Percentiles rank a stretch among this genome's conserved stretches.
These are phyloP conservation scores for Backusella mclennaniae DNA, from an alignment of 192 early-diverging fungal species.

Conservation along the genomic window DNA sequence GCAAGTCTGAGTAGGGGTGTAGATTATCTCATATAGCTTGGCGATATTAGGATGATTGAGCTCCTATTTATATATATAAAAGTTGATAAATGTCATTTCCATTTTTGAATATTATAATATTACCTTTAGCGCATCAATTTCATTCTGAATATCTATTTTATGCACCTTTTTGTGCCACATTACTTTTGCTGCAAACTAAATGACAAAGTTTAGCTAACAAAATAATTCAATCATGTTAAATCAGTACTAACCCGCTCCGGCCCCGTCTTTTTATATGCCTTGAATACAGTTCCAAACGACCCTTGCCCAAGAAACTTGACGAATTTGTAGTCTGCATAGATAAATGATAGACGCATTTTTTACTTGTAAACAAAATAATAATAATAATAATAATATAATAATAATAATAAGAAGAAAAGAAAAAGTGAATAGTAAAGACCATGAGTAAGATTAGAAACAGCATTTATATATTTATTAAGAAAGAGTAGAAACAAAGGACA, in stretches of 20 bases:
- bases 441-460: neutral
- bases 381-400: too few species aligned
- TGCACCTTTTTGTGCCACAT: neutral
- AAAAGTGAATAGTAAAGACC: neutral
- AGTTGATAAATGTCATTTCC: neutral
- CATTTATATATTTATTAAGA: neutral
- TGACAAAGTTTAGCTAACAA: neutral
- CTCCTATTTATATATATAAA: neutral
- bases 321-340: neutral
- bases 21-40: neutral
- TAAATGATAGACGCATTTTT: neutral
- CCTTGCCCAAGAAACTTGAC: neutral
- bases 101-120: neutral
- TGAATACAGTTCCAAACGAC: neutral
- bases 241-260: neutral
- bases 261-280: neutral
- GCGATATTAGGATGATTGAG: neutral
- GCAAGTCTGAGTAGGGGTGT: neutral
- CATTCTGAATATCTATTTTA: too few species aligned
- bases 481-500: neutral
- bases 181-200: neutral
- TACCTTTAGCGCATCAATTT: neutral
- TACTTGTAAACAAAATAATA: neutral
- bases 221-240: neutral
- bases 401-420: neutral